A percentile compares a stretch with the other conserved stretches of the same genome.
phyloP scores from a whole-genome alignment of 148 eudicot species.

The Amaranthus palmeri region DNA sequence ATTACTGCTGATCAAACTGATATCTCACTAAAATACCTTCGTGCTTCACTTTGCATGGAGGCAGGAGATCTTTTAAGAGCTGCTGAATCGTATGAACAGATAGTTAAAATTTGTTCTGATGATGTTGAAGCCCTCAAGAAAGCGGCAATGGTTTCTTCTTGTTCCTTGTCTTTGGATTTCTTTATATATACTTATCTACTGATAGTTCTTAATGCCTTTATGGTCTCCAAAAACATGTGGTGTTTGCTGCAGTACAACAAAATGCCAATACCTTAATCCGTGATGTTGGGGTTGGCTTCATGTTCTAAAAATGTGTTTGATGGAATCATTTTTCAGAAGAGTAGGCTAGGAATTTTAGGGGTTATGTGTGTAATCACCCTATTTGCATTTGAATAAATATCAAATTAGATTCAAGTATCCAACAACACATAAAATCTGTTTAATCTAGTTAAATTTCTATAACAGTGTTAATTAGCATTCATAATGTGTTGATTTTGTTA shows the following conservation, averaged over 20 bases:
- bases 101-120: conserved; percentile 46
- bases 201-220: background rate
- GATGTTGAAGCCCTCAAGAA: conserved; percentile 59
- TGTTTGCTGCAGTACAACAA: background rate
- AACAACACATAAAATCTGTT: too few species aligned
- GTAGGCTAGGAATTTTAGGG: too few species aligned
- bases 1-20: conserved; percentile 78
- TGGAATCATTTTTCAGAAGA: too few species aligned
- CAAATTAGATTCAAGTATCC: too few species aligned
- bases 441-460: too few species aligned
- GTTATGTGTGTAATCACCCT: too few species aligned
- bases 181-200: background rate
- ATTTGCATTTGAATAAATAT: too few species aligned
- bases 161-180: conserved; percentile 12
- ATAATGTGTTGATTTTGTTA: too few species aligned
- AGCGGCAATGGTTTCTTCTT: conserved; percentile 49
- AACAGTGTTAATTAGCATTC: too few species aligned
- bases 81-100: conserved; percentile 83
- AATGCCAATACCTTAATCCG: too few species aligned
- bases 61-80: conserved; percentile 57
- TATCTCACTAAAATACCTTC: conserved; percentile 45
- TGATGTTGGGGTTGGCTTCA: too few species aligned
- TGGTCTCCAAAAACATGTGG: background rate
- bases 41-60: conserved; percentile 65
- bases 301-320: too few species aligned